phyloP scores from a whole-genome alignment of 2,329 filamentous ascomycete species.

The Zymoseptoria crescenta region DNA sequence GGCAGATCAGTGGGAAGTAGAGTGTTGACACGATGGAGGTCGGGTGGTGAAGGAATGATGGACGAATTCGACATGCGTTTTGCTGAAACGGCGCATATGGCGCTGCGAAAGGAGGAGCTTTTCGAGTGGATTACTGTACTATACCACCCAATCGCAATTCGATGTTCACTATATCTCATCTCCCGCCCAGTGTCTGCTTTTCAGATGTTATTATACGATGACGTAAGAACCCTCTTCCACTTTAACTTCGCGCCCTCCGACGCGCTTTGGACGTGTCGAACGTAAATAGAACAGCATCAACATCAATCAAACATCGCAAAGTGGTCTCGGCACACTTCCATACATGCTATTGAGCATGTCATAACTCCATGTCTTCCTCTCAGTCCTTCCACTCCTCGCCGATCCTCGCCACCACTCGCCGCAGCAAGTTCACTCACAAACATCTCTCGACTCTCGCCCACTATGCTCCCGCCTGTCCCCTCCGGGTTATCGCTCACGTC shows the following conservation, averaged over 20 bases:
- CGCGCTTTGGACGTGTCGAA: neutral
- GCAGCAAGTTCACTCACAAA: slow-evolving; percentile 76
- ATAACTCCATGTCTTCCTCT: slow-evolving; percentile 18
- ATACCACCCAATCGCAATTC: neutral
- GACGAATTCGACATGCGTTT: neutral
- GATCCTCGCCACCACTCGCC: slow-evolving; percentile 22
- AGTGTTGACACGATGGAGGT: neutral
- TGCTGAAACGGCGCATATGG: neutral
- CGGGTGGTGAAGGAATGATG: neutral
- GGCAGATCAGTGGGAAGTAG: slow-evolving; percentile 46
- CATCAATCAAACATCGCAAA: neutral
- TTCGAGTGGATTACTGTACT: neutral
- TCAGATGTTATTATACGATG: neutral
- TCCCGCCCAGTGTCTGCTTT: too few species aligned
- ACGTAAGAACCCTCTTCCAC: neutral
- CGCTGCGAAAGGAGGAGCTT: neutral
- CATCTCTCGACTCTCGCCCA: slow-evolving; percentile 69
- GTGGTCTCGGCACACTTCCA: neutral
- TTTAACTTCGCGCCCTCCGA: neutral
- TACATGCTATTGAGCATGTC: neutral
- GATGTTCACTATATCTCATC: neutral
- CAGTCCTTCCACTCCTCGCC: slow-evolving; percentile 25
- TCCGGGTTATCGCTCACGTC: slow-evolving; percentile 82
- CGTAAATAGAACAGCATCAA: neutral
- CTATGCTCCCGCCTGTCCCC: slow-evolving; percentile 63